Evolutionary conservation across 1,284 basidiomycete species (phyloP), one percentile per base, ranked within the genome.

Genomic region (Irpex sp.): DNA sequence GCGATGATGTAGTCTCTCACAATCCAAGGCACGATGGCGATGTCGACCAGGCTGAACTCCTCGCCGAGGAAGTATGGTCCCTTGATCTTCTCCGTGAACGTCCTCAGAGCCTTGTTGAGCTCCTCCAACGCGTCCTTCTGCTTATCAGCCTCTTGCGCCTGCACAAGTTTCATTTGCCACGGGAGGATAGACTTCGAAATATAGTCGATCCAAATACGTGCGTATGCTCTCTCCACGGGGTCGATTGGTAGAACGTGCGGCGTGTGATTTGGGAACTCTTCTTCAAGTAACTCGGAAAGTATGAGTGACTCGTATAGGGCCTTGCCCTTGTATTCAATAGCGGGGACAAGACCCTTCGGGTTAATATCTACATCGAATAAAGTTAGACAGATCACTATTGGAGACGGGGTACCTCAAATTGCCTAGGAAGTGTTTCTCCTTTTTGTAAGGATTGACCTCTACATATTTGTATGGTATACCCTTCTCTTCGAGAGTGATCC

Each of bases 401-500:
- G 2, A 58, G 39, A 39, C 19, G 9, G 19, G 1, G 46, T 6
- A n/a, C 46, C 11, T 1, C 35, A 1, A 51, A 63, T 26, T 39
- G 83, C 83, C 79, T 26, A 87, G 76, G 69, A 89, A 85, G 55
- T 84, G 79, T 36, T 82, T 76, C 65, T 88, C 87, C 68, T 90
- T 89, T 74, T 84, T 83, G 77, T 90, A 90, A 0, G 87, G 87
- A 69, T 90, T 89, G 19, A 88, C 82, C 70, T 90, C 84, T 65
- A 81, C 81, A 70, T 86, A 87, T 66, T 87, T 84, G 69, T 89
- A 89, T 1, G 82, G 82, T 36, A 88, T 83, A 0, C 80, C 80
- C 63, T 79, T 83, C 68, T 88, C 86, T 68, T 90, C 88, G n/a
- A 90, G 77, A 0, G 81, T 73, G 55, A 89, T 85, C 89, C 88